Evolutionary conservation across 2,329 filamentous ascomycete genomes (phyloP), one percentile per base, ranked within the genome.

Genomic region (Epichloe typhina): DNA sequence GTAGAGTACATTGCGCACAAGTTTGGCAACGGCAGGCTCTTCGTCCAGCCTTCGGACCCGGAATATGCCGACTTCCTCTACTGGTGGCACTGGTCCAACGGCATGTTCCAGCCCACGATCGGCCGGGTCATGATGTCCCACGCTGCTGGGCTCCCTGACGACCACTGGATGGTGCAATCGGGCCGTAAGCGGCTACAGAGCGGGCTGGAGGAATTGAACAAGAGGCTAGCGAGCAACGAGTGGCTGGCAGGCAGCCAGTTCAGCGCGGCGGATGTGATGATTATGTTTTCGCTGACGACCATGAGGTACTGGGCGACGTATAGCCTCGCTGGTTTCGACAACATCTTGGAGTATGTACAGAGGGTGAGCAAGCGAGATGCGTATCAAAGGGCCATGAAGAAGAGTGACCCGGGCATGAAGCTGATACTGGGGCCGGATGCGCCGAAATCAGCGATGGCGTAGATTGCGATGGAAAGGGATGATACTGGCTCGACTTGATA

Each of bases 241-340:
- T 86, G 74, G 70, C 64, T 86, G 21, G 80, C 77, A 0, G 83
- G 82, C 2, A 65, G 72, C 0, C 69, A 80, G 47, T 78, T 86
- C 52, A 84, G 79, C 0, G 79, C 71, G 1, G 83, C 83, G 1
- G 83, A 87, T 62, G 68, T 84, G 39, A 84, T 86, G 79, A 67
- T 66, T 4, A 70, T 82, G 0, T 83, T 76, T 58, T 68, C 71
- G 13, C 64, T 86, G 36, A 83, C 80, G 0, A 85, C 80, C 2
- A 73, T 79, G 71, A 69, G 82, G 15, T 67, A 69, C 46, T 83
- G 78, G 55, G 63, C 64, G 23, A 68, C 70, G 1, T 67, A 66
- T 43, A 66, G 69, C 47, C 55, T 80, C 46, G 55, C 53, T 2
- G 61, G 57, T 0, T 74, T 75, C 54, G 55, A 61, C 1, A 66